Evolutionary conservation across 225 moss, liverwort and hornwort species (phyloP).

Genomic region (Polytrichum formosum): DNA sequence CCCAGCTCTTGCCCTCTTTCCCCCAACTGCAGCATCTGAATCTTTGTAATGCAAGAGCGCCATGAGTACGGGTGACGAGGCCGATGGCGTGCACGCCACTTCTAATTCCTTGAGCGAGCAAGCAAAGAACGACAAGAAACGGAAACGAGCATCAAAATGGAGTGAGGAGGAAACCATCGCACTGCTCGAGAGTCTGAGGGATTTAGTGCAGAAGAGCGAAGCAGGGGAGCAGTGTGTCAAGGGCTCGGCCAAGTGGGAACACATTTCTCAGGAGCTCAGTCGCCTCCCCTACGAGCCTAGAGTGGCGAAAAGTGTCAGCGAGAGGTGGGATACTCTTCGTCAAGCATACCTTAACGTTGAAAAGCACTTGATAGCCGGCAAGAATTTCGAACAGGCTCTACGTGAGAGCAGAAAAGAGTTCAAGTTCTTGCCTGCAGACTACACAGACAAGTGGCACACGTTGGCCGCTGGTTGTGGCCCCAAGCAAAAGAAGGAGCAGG

Average conservation of each 20-base stretch:
- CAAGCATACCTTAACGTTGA: slow-evolving; percentile 46
- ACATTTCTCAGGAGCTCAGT: slow-evolving; percentile 33
- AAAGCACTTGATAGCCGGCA: slow-evolving; percentile 23
- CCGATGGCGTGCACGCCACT: no score
- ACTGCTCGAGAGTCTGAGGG: slow-evolving; percentile 25
- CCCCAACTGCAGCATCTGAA: no score
- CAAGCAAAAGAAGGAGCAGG: slow-evolving; percentile 19
- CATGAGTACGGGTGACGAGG: no score
- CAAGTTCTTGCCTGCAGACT: neutral
- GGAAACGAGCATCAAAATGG: slow-evolving; percentile 39
- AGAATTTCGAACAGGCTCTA: slow-evolving; percentile 30
- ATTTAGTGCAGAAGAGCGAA: slow-evolving; percentile 28
- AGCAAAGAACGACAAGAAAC: neutral
- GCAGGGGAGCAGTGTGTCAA: slow-evolving; percentile 21
- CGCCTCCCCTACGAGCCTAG: slow-evolving; percentile 12
- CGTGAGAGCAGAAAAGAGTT: slow-evolving; percentile 12
- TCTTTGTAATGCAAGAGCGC: no score
- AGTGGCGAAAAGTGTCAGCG: slow-evolving; percentile 41
- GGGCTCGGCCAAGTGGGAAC: slow-evolving; percentile 49
- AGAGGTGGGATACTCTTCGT: slow-evolving; percentile 51
- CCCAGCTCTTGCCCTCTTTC: no score
- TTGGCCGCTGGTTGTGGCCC: slow-evolving; percentile 46
- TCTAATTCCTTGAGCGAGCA: no score
- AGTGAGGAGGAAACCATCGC: slow-evolving; percentile 36
- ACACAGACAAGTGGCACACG: slow-evolving; percentile 27